These are phyloP conservation scores for Claviceps purpurea DNA, from an alignment of 2,329 filamentous ascomycete species.

Conservation along the genomic window DNA sequence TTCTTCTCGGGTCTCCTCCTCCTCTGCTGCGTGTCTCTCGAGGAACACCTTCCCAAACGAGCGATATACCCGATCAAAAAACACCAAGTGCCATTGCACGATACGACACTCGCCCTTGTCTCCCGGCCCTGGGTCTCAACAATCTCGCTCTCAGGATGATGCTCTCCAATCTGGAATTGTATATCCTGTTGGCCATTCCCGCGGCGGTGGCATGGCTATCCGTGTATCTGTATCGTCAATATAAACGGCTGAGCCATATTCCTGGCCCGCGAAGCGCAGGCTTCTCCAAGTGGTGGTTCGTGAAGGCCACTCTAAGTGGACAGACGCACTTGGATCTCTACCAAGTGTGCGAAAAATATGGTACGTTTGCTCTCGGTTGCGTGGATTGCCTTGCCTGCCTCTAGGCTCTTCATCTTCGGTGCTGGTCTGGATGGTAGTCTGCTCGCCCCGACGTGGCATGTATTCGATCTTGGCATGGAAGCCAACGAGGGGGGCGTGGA, in stretches of 20 bases:
- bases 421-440: too few species aligned
- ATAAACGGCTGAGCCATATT: constrained; percentile 25
- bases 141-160: not conserved
- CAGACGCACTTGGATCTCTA: constrained; percentile 22
- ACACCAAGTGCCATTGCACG: too few species aligned
- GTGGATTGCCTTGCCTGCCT: too few species aligned
- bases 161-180: not conserved
- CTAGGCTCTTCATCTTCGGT: too few species aligned
- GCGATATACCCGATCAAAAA: too few species aligned
- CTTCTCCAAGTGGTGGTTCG: constrained; percentile 28
- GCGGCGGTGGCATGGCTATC: constrained; percentile 7
- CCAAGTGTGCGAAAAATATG: constrained; percentile 22
- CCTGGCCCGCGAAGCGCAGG: constrained; percentile 23
- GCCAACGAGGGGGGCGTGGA: too few species aligned
- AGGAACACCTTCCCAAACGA: too few species aligned
- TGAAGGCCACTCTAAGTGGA: constrained; percentile 18
- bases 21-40: not conserved
- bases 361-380: constrained; percentile 10
- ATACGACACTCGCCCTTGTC: not conserved
- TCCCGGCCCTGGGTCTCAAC: not conserved
- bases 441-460: too few species aligned
- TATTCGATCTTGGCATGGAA: too few species aligned
- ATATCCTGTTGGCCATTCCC: constrained; percentile 1
- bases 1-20: not conserved
- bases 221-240: constrained; percentile 10